Evolutionary conservation across 2,329 filamentous ascomycete species (phyloP).

Genomic region (Acephala macrosclerotiorum): DNA sequence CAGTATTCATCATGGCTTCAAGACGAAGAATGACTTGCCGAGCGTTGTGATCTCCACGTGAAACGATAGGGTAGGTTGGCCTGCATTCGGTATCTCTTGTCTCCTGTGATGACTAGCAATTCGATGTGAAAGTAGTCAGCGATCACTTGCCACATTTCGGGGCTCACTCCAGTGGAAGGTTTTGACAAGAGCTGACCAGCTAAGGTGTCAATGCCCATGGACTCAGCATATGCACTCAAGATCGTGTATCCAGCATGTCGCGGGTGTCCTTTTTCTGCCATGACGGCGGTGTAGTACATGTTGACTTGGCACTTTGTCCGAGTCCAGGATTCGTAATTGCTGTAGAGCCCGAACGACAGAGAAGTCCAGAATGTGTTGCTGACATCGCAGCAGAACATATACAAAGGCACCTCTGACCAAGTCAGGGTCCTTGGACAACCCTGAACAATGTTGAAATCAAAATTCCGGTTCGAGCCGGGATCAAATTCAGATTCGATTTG

Average conservation of each 20-base stretch:
- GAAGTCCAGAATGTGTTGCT: background rate
- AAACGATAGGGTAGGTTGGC: background rate
- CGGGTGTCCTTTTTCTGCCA: background rate
- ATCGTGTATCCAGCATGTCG: background rate
- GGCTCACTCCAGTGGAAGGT: background rate
- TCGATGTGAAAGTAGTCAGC: background rate
- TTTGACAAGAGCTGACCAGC: background rate
- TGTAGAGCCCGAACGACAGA: background rate
- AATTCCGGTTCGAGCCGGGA: background rate
- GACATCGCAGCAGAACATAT: background rate
- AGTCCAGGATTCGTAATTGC: background rate
- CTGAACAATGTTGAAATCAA: background rate
- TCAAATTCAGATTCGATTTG: no score
- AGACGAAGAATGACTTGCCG: background rate
- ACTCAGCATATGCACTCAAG: background rate
- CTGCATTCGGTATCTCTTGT: background rate
- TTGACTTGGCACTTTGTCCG: background rate
- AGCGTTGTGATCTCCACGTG: background rate
- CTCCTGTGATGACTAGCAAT: background rate
- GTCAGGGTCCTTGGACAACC: background rate
- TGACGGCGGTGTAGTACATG: background rate
- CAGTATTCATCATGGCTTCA: background rate
- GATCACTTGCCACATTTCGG: background rate
- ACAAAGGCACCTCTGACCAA: background rate
- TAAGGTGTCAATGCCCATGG: background rate